These are phyloP conservation scores for Stylosanthes scabra DNA, from an alignment of 331 rosid genomes.

Conservation along the genomic window DNA sequence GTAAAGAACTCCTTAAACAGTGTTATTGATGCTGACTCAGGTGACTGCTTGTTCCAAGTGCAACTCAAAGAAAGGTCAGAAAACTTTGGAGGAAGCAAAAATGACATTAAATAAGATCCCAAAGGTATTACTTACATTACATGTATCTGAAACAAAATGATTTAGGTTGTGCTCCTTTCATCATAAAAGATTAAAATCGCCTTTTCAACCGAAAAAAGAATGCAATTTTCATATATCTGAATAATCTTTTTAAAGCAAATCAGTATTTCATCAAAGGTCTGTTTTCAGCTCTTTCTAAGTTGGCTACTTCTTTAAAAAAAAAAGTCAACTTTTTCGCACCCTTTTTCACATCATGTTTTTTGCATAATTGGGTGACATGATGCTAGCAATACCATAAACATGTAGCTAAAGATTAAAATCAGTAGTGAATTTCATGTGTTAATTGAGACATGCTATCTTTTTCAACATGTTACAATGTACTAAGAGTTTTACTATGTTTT, in stretches of 20 bases:
- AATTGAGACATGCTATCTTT: conserved; percentile 13
- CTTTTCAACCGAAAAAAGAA: too few species aligned
- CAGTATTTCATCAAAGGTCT: too few species aligned
- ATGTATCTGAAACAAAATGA: background rate
- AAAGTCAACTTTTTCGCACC: background rate
- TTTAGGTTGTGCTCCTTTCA: background rate
- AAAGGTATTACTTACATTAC: conserved; percentile 60
- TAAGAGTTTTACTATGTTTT: conserved; percentile 36
- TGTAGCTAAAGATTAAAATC: conserved; percentile 8
- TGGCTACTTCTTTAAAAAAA: too few species aligned
- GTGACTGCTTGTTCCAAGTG: conserved; percentile 92
- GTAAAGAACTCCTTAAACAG: conserved; percentile 22
- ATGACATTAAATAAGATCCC: conserved; percentile 85
- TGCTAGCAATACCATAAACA: conserved; percentile 20
- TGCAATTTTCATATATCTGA: too few species aligned
- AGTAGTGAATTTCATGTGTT: conserved; percentile 22
- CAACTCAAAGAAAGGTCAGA: conserved; percentile 87
- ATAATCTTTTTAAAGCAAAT: too few species aligned
- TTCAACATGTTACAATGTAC: conserved; percentile 26
- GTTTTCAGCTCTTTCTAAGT: too few species aligned
- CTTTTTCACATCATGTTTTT: conserved; percentile 30
- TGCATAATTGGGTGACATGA: conserved; percentile 21
- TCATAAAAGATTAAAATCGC: background rate
- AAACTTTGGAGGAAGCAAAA: conserved; percentile 78
- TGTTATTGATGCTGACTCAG: conserved; percentile 53